Conservation (phyloP, 805 yeast genomes). For the Teunomyces kruisii region DNA sequence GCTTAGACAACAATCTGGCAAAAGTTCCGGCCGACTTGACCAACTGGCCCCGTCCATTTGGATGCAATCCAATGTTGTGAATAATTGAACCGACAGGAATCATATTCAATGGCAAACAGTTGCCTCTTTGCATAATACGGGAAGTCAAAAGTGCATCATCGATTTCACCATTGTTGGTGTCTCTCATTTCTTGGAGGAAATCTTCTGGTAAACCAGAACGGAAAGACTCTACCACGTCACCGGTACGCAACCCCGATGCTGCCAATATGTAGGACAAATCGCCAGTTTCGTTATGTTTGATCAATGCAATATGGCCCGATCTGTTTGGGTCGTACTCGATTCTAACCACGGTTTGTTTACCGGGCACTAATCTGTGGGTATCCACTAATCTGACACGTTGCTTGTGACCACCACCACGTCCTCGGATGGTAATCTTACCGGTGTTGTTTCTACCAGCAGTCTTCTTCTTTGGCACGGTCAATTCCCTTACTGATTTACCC, state of each 20-base stretch:
- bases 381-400: constrained; percentile 85
- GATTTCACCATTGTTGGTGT: constrained; percentile 66
- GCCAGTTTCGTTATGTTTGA: constrained; percentile 62
- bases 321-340: constrained; percentile 96
- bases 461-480: constrained; percentile 70
- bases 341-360: constrained; percentile 76
- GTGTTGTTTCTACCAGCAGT: constrained; percentile 87
- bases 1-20: constrained; percentile 81
- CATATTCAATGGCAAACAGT: constrained; percentile 89
- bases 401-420: constrained; percentile 96
- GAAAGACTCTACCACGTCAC: constrained; percentile 87
- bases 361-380: constrained; percentile 62
- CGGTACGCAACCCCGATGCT: constrained; percentile 88
- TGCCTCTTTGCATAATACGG: constrained; percentile 87
- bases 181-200: constrained; percentile 68
- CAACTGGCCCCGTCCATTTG: constrained; percentile 77
- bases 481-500: constrained; percentile 74
- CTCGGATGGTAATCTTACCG: constrained; percentile 88
- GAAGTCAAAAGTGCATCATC: constrained; percentile 91
- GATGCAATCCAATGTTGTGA: constrained; percentile 77
- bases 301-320: constrained; percentile 86
- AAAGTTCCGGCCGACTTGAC: constrained; percentile 95
- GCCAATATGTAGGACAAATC: constrained; percentile 81
- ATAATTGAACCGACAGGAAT: constrained; percentile 92
- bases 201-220: constrained; percentile 82